Evolutionary conservation across 768 basidiomycete genomes (phyloP).

Genomic region (Kwoniella heveanensis): DNA sequence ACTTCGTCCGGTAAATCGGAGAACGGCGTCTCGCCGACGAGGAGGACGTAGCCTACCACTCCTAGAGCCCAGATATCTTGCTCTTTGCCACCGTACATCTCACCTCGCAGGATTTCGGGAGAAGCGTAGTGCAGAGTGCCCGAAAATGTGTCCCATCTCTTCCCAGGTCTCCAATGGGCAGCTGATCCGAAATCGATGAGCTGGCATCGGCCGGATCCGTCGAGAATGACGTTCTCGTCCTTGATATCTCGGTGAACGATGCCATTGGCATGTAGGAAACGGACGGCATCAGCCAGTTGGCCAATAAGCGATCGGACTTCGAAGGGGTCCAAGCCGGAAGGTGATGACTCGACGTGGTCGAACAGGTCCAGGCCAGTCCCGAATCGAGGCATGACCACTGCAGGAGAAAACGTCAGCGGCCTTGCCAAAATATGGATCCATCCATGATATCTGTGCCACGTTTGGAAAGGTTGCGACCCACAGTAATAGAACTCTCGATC

Average conservation of each 20-base stretch:
- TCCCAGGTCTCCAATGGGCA: slow-evolving; percentile 58
- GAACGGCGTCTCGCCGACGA: slow-evolving; percentile 59
- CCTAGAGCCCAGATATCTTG: slow-evolving; percentile 99
- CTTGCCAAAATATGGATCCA: too few species aligned
- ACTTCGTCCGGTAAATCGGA: slow-evolving; percentile 70
- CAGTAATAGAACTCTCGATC: slow-evolving; percentile 92
- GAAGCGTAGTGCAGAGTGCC: slow-evolving; percentile 79
- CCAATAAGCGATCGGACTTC: slow-evolving; percentile 81
- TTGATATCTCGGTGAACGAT: slow-evolving; percentile 99
- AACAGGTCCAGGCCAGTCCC: slow-evolving; percentile 77
- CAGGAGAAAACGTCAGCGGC: neutral
- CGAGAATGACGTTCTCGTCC: slow-evolving; percentile 75
- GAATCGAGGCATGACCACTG: slow-evolving; percentile 71
- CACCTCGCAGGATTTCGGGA: slow-evolving; percentile 92
- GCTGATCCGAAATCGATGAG: slow-evolving; percentile 94
- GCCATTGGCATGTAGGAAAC: slow-evolving; percentile 84
- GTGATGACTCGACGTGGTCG: slow-evolving; percentile 87
- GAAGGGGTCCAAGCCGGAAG: slow-evolving; percentile 75
- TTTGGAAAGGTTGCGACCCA: too few species aligned
- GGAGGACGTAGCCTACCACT: slow-evolving; percentile 91
- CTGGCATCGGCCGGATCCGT: slow-evolving; percentile 75
- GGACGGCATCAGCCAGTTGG: slow-evolving; percentile 86
- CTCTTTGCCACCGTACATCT: slow-evolving; percentile 91
- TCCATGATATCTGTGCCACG: too few species aligned
- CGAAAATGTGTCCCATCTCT: slow-evolving; percentile 59